Base-by-base conservation (phyloP, 164 flowering plant species). In the Nymphaea colorata region DNA sequence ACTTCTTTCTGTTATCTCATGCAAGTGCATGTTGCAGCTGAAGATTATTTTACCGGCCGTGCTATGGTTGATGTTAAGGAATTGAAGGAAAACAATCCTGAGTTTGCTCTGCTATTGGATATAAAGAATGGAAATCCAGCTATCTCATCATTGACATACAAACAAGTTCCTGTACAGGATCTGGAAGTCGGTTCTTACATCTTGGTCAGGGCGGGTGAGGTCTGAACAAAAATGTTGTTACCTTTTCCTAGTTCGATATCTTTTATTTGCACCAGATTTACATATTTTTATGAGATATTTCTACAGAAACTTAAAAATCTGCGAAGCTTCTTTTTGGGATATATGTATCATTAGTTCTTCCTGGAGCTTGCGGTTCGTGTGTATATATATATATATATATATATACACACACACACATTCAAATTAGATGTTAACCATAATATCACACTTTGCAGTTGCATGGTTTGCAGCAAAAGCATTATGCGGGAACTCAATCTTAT, bases 151-250 rank as follows among this genome's bases (percentile, higher is more conserved):
- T 73, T 88, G 79, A 65, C 79, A 4, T 90, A 89, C 76, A 82
- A 68, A 72, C 78, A 80, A 69, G 84, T 90, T 68, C 96, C 97
- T 14, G 96, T 94, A 72, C 90, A 81, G 73, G 87, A 87, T 51
- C 63, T 94, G 62, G 82, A 82, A 78, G 87, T 85, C 66, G 99
- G 93, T 51, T 90, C 94, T 45, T 91, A 81, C 75, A 79, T 94
- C 73, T 82, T 94, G 85, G 90, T 94, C 77, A 87, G 86, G 82
- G 88, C 96, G 79, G 99, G 99, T 74, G 99, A 94, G 99, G 99
- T 94, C 77, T 78, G 96, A 78, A 69, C 41, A 61, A 25, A 25
- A 25, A 25, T 25, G 36, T 25, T 61, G 16, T n/a, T 61, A 7
- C 11, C 16, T n/a, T 10, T 61, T 61, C 41, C 63, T 61, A 61